A percentile compares a stretch with the other conserved stretches of the same genome.
phyloP scores from a whole-genome alignment of 768 basidiomycete species.

The Rhizopogon vulgaris region DNA sequence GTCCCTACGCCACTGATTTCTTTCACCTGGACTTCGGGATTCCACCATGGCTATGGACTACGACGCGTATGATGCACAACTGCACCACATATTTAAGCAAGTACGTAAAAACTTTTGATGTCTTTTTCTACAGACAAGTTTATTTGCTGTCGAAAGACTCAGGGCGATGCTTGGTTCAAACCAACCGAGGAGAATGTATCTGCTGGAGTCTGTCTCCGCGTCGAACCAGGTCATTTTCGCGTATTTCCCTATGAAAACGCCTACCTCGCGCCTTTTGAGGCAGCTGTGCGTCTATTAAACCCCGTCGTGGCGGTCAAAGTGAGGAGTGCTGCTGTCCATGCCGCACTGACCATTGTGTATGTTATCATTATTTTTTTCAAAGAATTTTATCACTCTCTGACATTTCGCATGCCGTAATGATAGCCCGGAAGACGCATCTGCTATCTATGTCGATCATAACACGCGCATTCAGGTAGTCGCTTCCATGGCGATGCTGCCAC shows the following conservation, averaged over 20 bases:
- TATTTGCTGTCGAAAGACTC: slow-evolving; percentile 44
- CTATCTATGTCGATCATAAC: slow-evolving; percentile 68
- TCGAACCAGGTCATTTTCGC: slow-evolving; percentile 63
- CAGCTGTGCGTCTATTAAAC: slow-evolving; percentile 67
- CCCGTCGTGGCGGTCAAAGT: slow-evolving; percentile 83
- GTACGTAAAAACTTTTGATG: slow-evolving; percentile 28
- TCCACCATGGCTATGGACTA: slow-evolving; percentile 38
- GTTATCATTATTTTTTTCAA: slow-evolving; percentile 17
- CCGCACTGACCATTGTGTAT: slow-evolving; percentile 65
- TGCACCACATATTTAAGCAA: slow-evolving; percentile 75
- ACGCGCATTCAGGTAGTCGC: slow-evolving; percentile 87
- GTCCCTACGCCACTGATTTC: background rate
- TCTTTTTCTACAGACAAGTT: background rate
- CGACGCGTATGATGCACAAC: slow-evolving; percentile 72
- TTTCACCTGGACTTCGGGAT: background rate
- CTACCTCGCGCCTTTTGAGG: slow-evolving; percentile 78
- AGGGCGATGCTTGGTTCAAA: slow-evolving; percentile 83
- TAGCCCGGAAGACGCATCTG: slow-evolving; percentile 53
- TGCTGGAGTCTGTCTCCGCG: slow-evolving; percentile 71
- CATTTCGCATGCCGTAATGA: background rate
- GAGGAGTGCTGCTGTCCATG: slow-evolving; percentile 74
- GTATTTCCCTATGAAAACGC: slow-evolving; percentile 84
- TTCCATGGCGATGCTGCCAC: slow-evolving; percentile 56
- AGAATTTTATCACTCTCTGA: slow-evolving; percentile 3
- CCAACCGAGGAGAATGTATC: slow-evolving; percentile 78